Evolutionary conservation across 768 basidiomycete species (phyloP).

Genomic region (Megacollybia marginata): DNA sequence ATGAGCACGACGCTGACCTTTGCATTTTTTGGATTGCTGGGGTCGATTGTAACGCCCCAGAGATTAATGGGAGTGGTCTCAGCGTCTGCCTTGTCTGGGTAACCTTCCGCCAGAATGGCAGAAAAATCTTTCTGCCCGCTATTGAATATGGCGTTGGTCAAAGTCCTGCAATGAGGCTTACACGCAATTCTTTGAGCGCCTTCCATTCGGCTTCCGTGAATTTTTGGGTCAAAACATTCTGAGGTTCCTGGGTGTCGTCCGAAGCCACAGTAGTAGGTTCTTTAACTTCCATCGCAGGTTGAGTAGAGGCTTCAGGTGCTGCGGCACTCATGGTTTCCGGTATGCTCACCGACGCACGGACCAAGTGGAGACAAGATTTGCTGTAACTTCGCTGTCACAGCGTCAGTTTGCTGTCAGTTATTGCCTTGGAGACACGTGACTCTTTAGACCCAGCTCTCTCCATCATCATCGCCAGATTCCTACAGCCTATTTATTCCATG

Average conservation of each 20-base stretch:
- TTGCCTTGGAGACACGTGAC: too few relatives aligned
- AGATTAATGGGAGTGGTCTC: conserved; percentile 44
- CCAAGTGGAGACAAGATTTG: too few relatives aligned
- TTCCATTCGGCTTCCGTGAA: conserved; percentile 72
- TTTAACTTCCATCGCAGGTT: conserved; percentile 6
- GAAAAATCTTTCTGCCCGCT: conserved; percentile 35
- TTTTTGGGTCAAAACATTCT: conserved; percentile 59
- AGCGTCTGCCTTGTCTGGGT: conserved; percentile 47
- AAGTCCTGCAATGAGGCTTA: conserved; percentile 19
- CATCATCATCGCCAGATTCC: too few relatives aligned
- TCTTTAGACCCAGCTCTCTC: too few relatives aligned
- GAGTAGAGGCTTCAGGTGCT: conserved; percentile 2
- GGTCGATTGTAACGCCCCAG: conserved; percentile 71
- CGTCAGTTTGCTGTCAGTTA: too few relatives aligned
- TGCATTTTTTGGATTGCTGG: conserved; percentile 46
- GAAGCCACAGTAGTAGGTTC: conserved; percentile 1
- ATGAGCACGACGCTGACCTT: conserved; percentile 69
- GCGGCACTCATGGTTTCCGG: background rate
- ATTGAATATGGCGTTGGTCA: background rate
- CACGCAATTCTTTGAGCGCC: conserved; percentile 62
- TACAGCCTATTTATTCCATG: too few relatives aligned
- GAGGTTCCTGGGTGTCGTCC: conserved; percentile 41
- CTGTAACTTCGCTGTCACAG: too few relatives aligned
- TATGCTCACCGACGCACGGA: too few relatives aligned
- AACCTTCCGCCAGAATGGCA: conserved; percentile 50